Evolutionary conservation across 257 asterid genomes (phyloP).

Genomic region (Mitragyna speciosa): DNA sequence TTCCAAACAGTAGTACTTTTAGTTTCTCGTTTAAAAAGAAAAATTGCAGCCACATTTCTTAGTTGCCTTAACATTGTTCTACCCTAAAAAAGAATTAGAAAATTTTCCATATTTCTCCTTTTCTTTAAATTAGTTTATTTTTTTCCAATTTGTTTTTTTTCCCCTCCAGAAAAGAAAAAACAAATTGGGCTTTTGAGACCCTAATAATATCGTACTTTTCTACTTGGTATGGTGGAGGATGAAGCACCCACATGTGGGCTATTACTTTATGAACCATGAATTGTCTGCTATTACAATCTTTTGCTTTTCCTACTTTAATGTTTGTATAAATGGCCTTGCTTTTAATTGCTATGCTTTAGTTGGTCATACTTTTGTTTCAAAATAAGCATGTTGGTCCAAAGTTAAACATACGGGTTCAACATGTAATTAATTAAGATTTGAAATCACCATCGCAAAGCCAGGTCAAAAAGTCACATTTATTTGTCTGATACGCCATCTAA

Average conservation of each 20-base stretch:
- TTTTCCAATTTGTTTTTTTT: no score
- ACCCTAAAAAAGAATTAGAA: no score
- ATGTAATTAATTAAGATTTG: constrained; percentile 26
- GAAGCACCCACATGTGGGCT: constrained; percentile 13
- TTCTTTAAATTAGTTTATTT: no score
- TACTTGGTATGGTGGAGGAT: constrained; percentile 9
- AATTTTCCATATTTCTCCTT: no score
- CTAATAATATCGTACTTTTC: background rate
- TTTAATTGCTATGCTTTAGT: constrained; percentile 25
- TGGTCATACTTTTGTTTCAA: constrained; percentile 29
- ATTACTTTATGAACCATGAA: constrained; percentile 8
- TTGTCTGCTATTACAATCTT: background rate
- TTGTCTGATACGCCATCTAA: constrained; percentile 18
- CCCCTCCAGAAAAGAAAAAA: no score
- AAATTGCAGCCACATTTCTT: no score
- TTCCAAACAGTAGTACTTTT: background rate
- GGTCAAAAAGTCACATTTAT: constrained; percentile 21
- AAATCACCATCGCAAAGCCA: constrained; percentile 8
- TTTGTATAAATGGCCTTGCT: background rate
- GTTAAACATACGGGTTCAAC: constrained; percentile 26
- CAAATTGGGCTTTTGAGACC: background rate
- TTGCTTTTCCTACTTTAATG: constrained; percentile 1
- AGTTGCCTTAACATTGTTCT: no score
- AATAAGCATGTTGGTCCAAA: constrained; percentile 33
- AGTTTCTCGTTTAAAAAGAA: no score